Evolutionary conservation across 305 asterid species (phyloP).

Genomic region (Ilex paraguariensis): DNA sequence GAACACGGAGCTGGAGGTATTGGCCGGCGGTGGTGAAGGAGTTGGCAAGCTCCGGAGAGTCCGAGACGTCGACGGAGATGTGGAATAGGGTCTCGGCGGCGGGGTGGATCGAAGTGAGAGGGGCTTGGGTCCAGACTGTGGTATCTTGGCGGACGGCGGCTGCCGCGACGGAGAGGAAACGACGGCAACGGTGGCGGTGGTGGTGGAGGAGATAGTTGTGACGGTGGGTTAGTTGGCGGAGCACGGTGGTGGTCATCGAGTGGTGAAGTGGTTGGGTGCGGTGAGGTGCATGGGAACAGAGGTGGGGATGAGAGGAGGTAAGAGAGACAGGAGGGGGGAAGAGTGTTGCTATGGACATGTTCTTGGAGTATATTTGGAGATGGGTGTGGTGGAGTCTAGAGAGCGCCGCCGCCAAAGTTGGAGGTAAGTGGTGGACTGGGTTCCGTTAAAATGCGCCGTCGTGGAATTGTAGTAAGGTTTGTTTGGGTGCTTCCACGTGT

Average conservation of each 20-base stretch:
- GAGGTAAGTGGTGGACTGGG: slow-evolving; percentile 10
- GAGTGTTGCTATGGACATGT: slow-evolving; percentile 45
- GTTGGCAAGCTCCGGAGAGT: slow-evolving; percentile 55
- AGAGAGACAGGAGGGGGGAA: slow-evolving; percentile 23
- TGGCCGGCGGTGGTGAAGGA: slow-evolving; percentile 73
- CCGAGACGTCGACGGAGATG: slow-evolving; percentile 70
- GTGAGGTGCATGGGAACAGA: slow-evolving; percentile 45
- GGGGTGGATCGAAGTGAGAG: slow-evolving; percentile 47
- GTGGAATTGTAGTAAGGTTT: neutral
- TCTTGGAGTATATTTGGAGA: neutral
- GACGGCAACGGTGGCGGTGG: slow-evolving; percentile 32
- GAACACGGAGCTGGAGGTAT: slow-evolving; percentile 68
- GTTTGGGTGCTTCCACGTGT: neutral
- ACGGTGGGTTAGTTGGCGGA: slow-evolving; percentile 30
- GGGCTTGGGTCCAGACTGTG: slow-evolving; percentile 52
- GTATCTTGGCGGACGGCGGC: slow-evolving; percentile 56
- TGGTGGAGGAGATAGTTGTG: slow-evolving; percentile 21
- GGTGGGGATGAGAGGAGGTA: slow-evolving; percentile 21
- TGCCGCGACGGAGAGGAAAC: slow-evolving; percentile 40
- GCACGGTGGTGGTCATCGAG: slow-evolving; percentile 43
- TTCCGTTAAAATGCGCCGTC: slow-evolving; percentile 2
- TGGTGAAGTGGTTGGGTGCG: slow-evolving; percentile 30
- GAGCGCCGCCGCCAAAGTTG: slow-evolving; percentile 55
- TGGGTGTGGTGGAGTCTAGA: slow-evolving; percentile 28
- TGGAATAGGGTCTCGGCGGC: slow-evolving; percentile 72